These are phyloP conservation scores for Sisymbrium altissimum DNA, from an alignment of 345 rosid genomes.

Conservation along the genomic window DNA sequence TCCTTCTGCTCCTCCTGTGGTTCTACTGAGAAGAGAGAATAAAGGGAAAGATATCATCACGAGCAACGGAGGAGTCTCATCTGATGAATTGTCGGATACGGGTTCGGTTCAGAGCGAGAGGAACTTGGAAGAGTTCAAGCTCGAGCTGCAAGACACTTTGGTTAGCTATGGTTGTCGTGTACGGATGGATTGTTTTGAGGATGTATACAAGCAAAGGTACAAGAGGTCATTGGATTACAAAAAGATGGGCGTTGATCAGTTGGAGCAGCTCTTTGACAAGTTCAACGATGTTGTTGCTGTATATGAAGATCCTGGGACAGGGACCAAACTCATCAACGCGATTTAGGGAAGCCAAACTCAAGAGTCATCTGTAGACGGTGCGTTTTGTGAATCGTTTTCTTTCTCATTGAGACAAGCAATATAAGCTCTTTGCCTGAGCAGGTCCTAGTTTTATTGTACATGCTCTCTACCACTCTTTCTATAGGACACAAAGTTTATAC, in stretches of 20 bases:
- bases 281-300: conserved; percentile 61
- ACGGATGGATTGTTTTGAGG: conserved; percentile 74
- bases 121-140: conserved; percentile 63
- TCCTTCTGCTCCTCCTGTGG: conserved; percentile 47
- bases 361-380: neutral
- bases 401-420: neutral
- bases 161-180: conserved; percentile 80
- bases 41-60: conserved; percentile 44
- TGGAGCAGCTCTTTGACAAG: conserved; percentile 76
- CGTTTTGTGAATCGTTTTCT: neutral
- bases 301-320: conserved; percentile 57
- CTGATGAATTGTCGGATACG: conserved; percentile 63
- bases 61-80: conserved; percentile 44
- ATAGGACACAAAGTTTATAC: neutral
- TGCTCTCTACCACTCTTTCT: conserved; percentile 2
- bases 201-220: conserved; percentile 74
- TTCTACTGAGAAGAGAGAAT: conserved; percentile 51
- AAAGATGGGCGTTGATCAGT: conserved; percentile 55
- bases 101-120: conserved; percentile 30
- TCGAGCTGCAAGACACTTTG: conserved; percentile 78
- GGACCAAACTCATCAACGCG: conserved; percentile 53
- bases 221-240: conserved; percentile 59
- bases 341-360: neutral
- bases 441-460: conserved; percentile 13
- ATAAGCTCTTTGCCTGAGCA: neutral